These are phyloP conservation scores for Penicillium sp. DNA, from an alignment of 2,329 filamentous ascomycete species.

Conservation along the genomic window DNA sequence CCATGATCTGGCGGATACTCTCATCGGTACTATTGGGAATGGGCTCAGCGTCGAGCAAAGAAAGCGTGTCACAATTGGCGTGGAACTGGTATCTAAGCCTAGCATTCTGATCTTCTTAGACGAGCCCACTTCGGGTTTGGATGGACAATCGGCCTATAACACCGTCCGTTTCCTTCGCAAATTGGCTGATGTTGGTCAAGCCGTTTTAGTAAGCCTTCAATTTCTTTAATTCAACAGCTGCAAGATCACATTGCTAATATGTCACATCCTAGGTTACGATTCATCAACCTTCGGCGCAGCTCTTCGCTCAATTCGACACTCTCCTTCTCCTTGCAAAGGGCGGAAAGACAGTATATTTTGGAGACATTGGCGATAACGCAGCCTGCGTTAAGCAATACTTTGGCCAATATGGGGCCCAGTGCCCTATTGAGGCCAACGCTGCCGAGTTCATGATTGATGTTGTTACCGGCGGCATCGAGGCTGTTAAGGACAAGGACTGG, in stretches of 20 bases:
- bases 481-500: constrained; percentile 13
- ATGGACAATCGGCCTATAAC: constrained; percentile 63
- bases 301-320: constrained; percentile 68
- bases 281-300: constrained; percentile 63
- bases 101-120: constrained; percentile 65
- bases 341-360: constrained; percentile 68
- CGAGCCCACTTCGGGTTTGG: constrained; percentile 66
- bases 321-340: constrained; percentile 63
- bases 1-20: constrained; percentile 59
- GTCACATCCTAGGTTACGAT: constrained; percentile 55
- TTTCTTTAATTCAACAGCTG: not conserved
- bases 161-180: constrained; percentile 65
- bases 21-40: constrained; percentile 47
- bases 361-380: constrained; percentile 61
- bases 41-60: constrained; percentile 61
- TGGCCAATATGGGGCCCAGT: constrained; percentile 55
- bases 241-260: not conserved
- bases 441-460: constrained; percentile 31
- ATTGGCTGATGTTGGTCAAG: constrained; percentile 60
- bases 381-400: constrained; percentile 64
- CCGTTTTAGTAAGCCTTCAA: constrained; percentile 48
- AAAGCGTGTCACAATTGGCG: constrained; percentile 67
- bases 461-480: constrained; percentile 56
- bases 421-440: constrained; percentile 6
- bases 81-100: constrained; percentile 66